Evolutionary conservation across 202 grass and related monocot genomes (phyloP).

Genomic region (Panicum hallii): DNA sequence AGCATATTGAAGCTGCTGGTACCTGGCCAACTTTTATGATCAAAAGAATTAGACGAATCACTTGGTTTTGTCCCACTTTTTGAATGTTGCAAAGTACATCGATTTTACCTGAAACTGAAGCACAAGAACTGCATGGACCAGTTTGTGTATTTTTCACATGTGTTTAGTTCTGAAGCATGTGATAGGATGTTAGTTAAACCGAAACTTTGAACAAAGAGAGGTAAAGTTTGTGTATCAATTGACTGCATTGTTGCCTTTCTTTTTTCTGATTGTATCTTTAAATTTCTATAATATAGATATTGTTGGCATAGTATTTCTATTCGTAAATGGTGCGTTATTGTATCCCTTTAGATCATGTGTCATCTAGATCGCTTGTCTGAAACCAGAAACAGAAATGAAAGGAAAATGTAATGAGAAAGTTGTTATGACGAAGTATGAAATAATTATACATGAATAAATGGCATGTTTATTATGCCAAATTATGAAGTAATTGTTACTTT

Average conservation of each 20-base stretch:
- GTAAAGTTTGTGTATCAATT: not conserved
- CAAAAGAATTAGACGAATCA: not conserved
- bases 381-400: not conserved
- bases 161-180: too few relatives aligned
- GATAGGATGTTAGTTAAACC: not conserved
- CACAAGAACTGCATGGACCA: not conserved
- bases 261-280: not conserved
- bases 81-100: not conserved
- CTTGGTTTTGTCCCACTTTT: not conserved
- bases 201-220: not conserved
- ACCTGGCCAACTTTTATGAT: not conserved
- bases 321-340: not conserved
- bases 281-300: not conserved
- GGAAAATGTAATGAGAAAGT: too few relatives aligned
- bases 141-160: not conserved
- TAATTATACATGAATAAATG: too few relatives aligned
- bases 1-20: not conserved
- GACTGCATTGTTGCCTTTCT: not conserved
- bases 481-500: too few relatives aligned
- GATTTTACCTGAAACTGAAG: not conserved
- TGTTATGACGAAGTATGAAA: too few relatives aligned
- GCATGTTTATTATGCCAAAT: too few relatives aligned
- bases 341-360: not conserved
- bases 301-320: not conserved
- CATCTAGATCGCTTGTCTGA: not conserved